These are phyloP conservation scores for Canavalia ensiformis DNA, from an alignment of 306 rosid species.

Conservation along the genomic window DNA sequence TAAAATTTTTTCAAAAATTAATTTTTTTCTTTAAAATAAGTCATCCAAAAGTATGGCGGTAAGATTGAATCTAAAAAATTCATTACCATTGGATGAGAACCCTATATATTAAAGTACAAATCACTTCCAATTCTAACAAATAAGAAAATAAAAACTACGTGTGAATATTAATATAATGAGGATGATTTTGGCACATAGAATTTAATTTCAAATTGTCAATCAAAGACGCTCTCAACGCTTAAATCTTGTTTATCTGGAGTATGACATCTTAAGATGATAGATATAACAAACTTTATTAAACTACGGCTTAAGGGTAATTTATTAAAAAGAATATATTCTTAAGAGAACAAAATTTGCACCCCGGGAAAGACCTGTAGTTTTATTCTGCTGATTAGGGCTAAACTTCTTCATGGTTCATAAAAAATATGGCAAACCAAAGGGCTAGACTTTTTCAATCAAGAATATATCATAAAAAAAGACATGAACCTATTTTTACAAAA, in stretches of 20 bases:
- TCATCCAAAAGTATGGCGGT: slow-evolving; percentile 1
- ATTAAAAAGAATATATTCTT: background rate
- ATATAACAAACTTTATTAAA: background rate
- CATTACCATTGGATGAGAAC: background rate
- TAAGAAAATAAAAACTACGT: background rate
- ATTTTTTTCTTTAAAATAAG: background rate
- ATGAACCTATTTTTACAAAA: slow-evolving; percentile 3
- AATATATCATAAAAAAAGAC: background rate
- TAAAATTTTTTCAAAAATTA: too few species aligned
- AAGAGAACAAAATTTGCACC: background rate
- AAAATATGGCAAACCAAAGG: background rate
- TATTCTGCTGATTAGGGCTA: background rate
- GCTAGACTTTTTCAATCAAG: background rate
- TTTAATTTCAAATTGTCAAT: background rate
- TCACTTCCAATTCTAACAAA: slow-evolving; percentile 2
- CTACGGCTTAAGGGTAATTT: background rate
- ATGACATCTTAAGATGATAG: slow-evolving; percentile 1
- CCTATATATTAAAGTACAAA: background rate
- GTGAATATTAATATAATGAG: background rate
- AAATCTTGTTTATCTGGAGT: background rate
- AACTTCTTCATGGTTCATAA: slow-evolving; percentile 1
- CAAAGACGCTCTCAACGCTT: background rate
- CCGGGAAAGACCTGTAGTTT: background rate
- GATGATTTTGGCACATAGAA: background rate
- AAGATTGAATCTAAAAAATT: background rate